phyloP scores from a whole-genome alignment of 2,329 filamentous ascomycete genomes.

The Arthroderma uncinatum region DNA sequence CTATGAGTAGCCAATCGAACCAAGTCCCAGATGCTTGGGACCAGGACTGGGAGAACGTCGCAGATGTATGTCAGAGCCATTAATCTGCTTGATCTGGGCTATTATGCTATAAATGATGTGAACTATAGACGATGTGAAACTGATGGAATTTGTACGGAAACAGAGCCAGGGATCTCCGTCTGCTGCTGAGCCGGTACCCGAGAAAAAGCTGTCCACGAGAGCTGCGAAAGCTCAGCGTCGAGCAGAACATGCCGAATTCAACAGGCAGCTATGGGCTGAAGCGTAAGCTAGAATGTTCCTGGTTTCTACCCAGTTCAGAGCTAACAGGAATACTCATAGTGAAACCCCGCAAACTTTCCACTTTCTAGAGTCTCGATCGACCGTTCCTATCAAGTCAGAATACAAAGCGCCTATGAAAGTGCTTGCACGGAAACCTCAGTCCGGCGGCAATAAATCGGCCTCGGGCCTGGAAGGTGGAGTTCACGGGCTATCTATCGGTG shows the following conservation, averaged over 20 bases:
- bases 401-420: slow-evolving; percentile 79
- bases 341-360: slow-evolving; percentile 65
- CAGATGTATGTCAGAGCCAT: slow-evolving; percentile 46
- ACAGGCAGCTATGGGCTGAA: slow-evolving; percentile 78
- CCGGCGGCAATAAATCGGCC: slow-evolving; percentile 36
- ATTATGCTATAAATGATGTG: neutral
- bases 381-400: slow-evolving; percentile 53
- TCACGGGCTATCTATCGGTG: slow-evolving; percentile 18
- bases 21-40: slow-evolving; percentile 73
- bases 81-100: neutral
- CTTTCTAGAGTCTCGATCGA: slow-evolving; percentile 56
- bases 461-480: slow-evolving; percentile 22
- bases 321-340: slow-evolving; percentile 31
- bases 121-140: neutral
- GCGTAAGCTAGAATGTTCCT: slow-evolving; percentile 46
- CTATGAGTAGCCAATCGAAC: slow-evolving; percentile 38
- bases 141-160: neutral
- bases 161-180: slow-evolving; percentile 31
- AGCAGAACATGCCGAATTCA: slow-evolving; percentile 70
- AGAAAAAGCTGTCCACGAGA: slow-evolving; percentile 40
- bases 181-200: slow-evolving; percentile 17
- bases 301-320: neutral
- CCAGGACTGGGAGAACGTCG: slow-evolving; percentile 75
- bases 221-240: slow-evolving; percentile 65
- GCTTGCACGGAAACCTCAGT: slow-evolving; percentile 67